These are phyloP conservation scores for Ramalina intermedia DNA, from an alignment of 495 filamentous ascomycete genomes.

Conservation along the genomic window DNA sequence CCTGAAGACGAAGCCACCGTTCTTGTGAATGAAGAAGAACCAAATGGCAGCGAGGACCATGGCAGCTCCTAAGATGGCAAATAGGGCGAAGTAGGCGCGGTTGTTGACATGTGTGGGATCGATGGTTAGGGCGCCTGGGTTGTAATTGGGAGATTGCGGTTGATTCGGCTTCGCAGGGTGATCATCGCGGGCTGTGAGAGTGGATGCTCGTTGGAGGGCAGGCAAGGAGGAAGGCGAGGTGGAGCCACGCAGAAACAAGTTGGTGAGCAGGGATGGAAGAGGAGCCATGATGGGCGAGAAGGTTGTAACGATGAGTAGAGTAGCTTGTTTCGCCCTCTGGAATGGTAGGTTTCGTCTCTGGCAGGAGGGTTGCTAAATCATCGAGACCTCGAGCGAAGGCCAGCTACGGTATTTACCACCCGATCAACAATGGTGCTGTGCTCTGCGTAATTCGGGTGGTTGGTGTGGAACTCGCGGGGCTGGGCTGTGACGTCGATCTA, in stretches of 20 bases:
- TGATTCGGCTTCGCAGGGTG: background rate
- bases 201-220: conserved; percentile 7
- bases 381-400: background rate
- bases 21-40: conserved; percentile 98
- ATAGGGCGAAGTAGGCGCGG: conserved; percentile 65
- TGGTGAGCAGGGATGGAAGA: conserved; percentile 1
- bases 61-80: conserved; percentile 65
- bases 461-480: background rate
- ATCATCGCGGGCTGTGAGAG: conserved; percentile 4
- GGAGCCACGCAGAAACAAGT: background rate
- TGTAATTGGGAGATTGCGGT: conserved; percentile 11
- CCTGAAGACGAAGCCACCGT: conserved; percentile 80
- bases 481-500: conserved; percentile 5
- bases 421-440: background rate
- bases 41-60: conserved; percentile 70
- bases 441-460: background rate
- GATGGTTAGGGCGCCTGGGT: conserved; percentile 37
- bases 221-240: background rate
- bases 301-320: background rate
- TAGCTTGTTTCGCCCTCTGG: background rate
- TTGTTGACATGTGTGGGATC: conserved; percentile 65
- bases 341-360: background rate
- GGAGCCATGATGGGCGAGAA: conserved; percentile 2
- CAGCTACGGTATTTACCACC: too few species aligned
- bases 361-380: background rate